phyloP scores from a whole-genome alignment of 331 rosid species.

The Rosa hybrid region DNA sequence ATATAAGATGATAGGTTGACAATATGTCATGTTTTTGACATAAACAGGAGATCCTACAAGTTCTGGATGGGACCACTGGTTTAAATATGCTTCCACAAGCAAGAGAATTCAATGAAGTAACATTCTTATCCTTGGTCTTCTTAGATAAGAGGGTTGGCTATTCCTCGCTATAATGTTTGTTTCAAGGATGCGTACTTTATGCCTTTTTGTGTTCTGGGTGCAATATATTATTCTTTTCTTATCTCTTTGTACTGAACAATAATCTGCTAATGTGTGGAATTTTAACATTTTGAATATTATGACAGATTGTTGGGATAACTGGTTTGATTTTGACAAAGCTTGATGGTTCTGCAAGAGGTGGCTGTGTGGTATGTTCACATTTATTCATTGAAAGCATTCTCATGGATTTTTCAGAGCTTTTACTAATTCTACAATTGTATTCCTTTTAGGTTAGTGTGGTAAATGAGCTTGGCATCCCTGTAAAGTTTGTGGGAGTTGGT shows the following conservation, averaged over 20 bases:
- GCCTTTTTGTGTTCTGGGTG: neutral
- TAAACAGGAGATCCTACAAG: conserved; percentile 87
- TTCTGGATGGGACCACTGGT: conserved; percentile 97
- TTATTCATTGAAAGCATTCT: neutral
- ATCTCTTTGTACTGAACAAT: neutral
- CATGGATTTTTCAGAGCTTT: neutral
- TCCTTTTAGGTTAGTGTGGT: conserved; percentile 89
- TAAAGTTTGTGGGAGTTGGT: conserved; percentile 96
- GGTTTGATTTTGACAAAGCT: conserved; percentile 89
- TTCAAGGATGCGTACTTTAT: neutral
- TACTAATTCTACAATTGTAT: neutral
- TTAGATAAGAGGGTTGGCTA: neutral
- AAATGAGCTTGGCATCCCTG: conserved; percentile 96
- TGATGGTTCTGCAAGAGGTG: conserved; percentile 99
- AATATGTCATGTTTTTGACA: neutral
- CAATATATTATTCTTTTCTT: neutral
- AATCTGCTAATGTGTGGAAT: neutral
- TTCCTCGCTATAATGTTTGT: neutral
- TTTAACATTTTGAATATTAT: conserved; percentile 25
- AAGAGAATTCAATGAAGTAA: conserved; percentile 92
- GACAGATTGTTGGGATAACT: conserved; percentile 86
- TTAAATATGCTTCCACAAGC: conserved; percentile 98
- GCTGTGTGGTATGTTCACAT: conserved; percentile 77
- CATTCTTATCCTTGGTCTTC: conserved; percentile 14
- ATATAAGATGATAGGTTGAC: neutral